Base-by-base conservation (phyloP, 768 basidiomycete genomes). In the Zangia roseola region DNA sequence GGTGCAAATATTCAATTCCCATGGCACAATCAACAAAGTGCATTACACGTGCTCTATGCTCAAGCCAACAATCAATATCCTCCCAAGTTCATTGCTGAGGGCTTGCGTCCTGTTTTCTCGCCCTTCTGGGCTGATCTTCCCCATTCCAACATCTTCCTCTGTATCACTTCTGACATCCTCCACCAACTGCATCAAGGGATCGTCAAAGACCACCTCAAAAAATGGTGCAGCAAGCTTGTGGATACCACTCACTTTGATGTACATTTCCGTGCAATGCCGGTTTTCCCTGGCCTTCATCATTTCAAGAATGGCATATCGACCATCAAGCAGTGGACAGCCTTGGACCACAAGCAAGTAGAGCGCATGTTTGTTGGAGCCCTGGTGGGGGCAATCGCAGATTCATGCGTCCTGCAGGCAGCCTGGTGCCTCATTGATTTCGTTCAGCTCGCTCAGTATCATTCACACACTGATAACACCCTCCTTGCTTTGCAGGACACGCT, bases 191-290 rank as follows among this genome's bases (percentile, higher is more conserved):
- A 51, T 2, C 49, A 53, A 41, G 47, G 43, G 0, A 19, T 53
- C 2, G 2, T 53, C 21, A 53, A 49, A 10, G 42, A 53, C 9
- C 37, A 53, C 13, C 7, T 49, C 19, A 52, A 52, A 10, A 30
- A 25, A 40, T 49, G 43, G 39, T 50, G 37, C 1, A 6, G 4
- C 0, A 4, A 0, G 0, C 16, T 53, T 4, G 16, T 12, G 0
- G 16, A 14, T 4, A 21, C 1, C 0, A 20, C 13, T 7, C 4
- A 19, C n/a, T 40, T 50, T 6, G 16, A 50, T 28, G 28, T 1
- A 0, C 14, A 0, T 5, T 54, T 54, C 39, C 12, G 1, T 3
- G 40, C 36, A 0, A 45, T 46, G 44, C 40, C 40, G 0, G 0
- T 21, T 3, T 19, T 16, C 4, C 53, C 30, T 0, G 50, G 40